These are phyloP conservation scores for Colletotrichum shisoi DNA, from an alignment of 2,329 filamentous ascomycete genomes.

Conservation along the genomic window DNA sequence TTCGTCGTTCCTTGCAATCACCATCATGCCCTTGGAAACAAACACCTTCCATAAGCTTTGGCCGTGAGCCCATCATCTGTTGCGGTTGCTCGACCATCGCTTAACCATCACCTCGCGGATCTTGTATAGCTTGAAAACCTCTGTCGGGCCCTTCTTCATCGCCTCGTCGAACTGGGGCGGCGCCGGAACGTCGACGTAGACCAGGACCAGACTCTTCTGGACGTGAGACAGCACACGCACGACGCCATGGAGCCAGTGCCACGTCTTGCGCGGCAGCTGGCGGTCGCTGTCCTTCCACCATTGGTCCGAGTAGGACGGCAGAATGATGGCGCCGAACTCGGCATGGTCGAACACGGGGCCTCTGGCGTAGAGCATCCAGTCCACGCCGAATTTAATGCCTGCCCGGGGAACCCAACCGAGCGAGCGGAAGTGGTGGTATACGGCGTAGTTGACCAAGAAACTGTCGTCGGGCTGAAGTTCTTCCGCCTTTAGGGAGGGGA, in stretches of 20 bases:
- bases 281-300: constrained; percentile 73
- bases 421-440: constrained; percentile 95
- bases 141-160: constrained; percentile 61
- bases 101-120: constrained; percentile 82
- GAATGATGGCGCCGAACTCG: constrained; percentile 85
- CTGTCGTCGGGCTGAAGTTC: constrained; percentile 75
- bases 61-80: constrained; percentile 49
- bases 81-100: constrained; percentile 86
- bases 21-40: constrained; percentile 17
- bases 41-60: neutral
- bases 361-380: constrained; percentile 92
- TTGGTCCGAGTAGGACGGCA: constrained; percentile 80
- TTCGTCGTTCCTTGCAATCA: neutral
- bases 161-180: constrained; percentile 61
- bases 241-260: constrained; percentile 87
- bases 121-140: constrained; percentile 72
- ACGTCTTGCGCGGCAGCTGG: constrained; percentile 61
- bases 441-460: constrained; percentile 86
- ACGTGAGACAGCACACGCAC: constrained; percentile 91
- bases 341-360: constrained; percentile 95
- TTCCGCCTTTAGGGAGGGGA: constrained; percentile 62
- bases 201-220: constrained; percentile 85
- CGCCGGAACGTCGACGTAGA: constrained; percentile 89
- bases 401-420: constrained; percentile 93
- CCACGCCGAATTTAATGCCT: constrained; percentile 92